Evolutionary conservation across 257 asterid genomes (phyloP).

Genomic region (Solanum sparsipilum): DNA sequence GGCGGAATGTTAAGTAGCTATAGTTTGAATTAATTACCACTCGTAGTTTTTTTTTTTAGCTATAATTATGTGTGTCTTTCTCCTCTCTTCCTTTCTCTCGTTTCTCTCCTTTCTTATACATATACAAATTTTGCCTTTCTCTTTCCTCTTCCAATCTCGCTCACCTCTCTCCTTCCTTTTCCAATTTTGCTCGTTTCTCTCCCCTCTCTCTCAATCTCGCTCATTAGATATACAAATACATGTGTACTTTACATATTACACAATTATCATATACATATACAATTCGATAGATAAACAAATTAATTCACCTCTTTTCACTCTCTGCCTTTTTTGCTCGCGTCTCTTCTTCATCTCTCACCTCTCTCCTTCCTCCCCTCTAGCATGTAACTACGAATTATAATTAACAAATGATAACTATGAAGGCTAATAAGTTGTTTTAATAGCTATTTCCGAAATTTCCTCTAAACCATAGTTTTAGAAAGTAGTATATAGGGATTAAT

Average conservation of each 20-base stretch:
- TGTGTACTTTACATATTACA: no score
- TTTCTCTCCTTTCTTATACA: not conserved
- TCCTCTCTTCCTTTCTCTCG: no score
- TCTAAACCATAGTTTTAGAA: not conserved
- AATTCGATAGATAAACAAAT: fast-evolving
- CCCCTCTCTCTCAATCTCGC: no score
- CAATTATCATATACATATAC: no score
- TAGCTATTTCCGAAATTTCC: no score
- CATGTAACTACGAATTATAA: fast-evolving
- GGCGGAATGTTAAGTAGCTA: not conserved
- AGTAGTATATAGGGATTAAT: not conserved
- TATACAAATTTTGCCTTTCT: no score
- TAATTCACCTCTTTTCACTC: fast-evolving
- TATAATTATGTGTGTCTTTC: no score
- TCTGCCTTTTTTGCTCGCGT: fast-evolving
- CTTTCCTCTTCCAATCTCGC: no score
- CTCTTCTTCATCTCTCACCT: not conserved
- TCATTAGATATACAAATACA: no score
- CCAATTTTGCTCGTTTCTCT: no score
- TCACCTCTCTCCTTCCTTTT: no score
- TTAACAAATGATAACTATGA: fast-evolving
- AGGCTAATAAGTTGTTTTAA: fast-evolving
- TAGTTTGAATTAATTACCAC: no score
- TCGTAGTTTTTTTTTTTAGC: fast-evolving
- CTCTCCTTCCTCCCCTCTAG: fast-evolving